Evolutionary conservation across 192 early-diverging fungal species (phyloP).

Genomic region (Radiomyces spectabilis): DNA sequence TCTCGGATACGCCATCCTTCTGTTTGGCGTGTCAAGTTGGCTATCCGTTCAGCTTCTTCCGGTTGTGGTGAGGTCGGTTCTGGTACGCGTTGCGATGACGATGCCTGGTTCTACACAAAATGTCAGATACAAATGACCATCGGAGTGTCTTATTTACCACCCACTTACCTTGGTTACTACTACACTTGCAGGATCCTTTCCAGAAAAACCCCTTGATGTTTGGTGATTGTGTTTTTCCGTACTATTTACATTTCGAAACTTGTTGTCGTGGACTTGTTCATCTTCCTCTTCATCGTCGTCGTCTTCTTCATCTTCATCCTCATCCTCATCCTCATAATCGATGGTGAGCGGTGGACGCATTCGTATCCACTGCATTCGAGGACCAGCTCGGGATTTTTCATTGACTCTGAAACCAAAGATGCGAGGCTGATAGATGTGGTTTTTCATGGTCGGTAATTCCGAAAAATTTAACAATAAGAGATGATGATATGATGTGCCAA

Average conservation of each 20-base stretch:
- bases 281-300: conserved; percentile 11
- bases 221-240: neutral
- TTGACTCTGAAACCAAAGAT: conserved; percentile 92
- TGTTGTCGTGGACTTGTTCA: neutral
- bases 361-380: conserved; percentile 92
- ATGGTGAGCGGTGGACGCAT: conserved; percentile 20
- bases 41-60: too few species aligned
- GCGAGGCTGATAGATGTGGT: conserved; percentile 67
- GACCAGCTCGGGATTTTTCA: conserved; percentile 65
- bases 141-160: too few species aligned
- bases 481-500: conserved; percentile 92
- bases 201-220: neutral
- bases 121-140: too few species aligned
- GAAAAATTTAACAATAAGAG: conserved; percentile 87
- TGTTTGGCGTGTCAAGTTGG: neutral
- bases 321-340: conserved; percentile 1
- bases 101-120: too few species aligned
- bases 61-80: too few species aligned
- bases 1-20: neutral
- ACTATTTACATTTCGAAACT: neutral
- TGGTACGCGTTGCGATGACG: too few species aligned
- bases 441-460: conserved; percentile 52
- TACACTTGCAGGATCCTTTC: too few species aligned
- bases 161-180: too few species aligned
- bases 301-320: conserved; percentile 9